Conservation (phyloP, 2,329 filamentous ascomycete genomes). For the Talaromyces sp. region DNA sequence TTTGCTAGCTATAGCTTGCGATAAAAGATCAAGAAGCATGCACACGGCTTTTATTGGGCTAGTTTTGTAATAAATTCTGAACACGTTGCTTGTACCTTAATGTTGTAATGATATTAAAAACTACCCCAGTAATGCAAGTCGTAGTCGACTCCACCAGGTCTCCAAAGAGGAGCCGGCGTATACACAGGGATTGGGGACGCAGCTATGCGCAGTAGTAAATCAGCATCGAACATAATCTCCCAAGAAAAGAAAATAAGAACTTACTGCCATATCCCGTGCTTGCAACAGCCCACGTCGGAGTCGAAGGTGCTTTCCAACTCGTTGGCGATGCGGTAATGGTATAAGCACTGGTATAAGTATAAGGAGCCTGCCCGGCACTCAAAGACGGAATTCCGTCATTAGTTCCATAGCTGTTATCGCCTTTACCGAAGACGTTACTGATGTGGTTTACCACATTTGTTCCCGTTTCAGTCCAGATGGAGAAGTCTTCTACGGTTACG, state of each 20-base stretch:
- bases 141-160: conserved; percentile 29
- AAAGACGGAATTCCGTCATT: conserved; percentile 21
- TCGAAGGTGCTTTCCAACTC: conserved; percentile 26
- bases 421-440: conserved; percentile 35
- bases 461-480: conserved; percentile 33
- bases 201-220: conserved; percentile 17
- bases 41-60: not conserved
- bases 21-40: too few relatives aligned
- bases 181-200: conserved; percentile 32
- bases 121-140: conserved; percentile 32
- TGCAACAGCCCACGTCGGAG: conserved; percentile 31
- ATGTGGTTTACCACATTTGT: conserved; percentile 31
- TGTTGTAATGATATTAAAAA: conserved; percentile 17
- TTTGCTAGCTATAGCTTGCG: not conserved
- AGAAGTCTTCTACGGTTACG: conserved; percentile 34
- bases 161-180: conserved; percentile 34
- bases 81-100: not conserved
- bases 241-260: not conserved
- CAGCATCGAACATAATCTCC: not conserved
- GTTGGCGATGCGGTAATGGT: conserved; percentile 32
- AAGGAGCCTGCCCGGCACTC: conserved; percentile 14
- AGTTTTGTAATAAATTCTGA: not conserved
- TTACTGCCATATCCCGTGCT: conserved; percentile 34
- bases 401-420: conserved; percentile 28
- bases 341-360: conserved; percentile 30